These are phyloP conservation scores for Yamadazyma atlantica DNA, from an alignment of 1,139 yeast genomes.

Conservation along the genomic window DNA sequence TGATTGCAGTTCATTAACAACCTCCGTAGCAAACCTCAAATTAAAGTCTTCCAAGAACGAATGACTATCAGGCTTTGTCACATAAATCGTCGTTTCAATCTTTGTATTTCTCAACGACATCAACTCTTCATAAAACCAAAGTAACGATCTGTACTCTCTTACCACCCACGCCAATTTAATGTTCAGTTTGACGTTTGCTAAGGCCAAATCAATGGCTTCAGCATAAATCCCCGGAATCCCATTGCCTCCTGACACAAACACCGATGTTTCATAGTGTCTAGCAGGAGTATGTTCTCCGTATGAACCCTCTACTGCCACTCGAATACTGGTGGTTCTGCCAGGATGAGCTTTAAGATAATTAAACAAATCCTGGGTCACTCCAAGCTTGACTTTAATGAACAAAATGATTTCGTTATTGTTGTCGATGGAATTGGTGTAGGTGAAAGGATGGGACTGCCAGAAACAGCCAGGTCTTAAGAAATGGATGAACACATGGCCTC, in stretches of 20 bases:
- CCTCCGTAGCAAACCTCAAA: conserved; percentile 13
- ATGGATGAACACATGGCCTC: conserved; percentile 65
- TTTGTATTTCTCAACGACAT: conserved; percentile 27
- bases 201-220: conserved; percentile 31
- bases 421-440: conserved; percentile 30
- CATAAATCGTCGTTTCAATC: conserved; percentile 37
- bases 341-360: conserved; percentile 26
- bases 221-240: conserved; percentile 50
- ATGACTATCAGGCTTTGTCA: conserved; percentile 38
- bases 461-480: conserved; percentile 52
- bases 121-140: conserved; percentile 55
- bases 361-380: conserved; percentile 34
- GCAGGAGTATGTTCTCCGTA: conserved; percentile 43
- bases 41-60: conserved; percentile 21
- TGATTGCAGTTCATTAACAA: too few species aligned
- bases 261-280: conserved; percentile 31
- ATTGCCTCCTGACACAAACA: conserved; percentile 47
- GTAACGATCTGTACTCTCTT: conserved; percentile 41
- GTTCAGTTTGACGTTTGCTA: neutral
- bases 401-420: conserved; percentile 34
- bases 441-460: conserved; percentile 76
- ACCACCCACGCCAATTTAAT: conserved; percentile 54
- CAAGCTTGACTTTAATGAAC: conserved; percentile 40
- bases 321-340: conserved; percentile 22
- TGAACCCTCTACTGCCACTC: conserved; percentile 48